These are phyloP conservation scores for Candida saitoana DNA, from an alignment of 805 yeast species.

Conservation along the genomic window DNA sequence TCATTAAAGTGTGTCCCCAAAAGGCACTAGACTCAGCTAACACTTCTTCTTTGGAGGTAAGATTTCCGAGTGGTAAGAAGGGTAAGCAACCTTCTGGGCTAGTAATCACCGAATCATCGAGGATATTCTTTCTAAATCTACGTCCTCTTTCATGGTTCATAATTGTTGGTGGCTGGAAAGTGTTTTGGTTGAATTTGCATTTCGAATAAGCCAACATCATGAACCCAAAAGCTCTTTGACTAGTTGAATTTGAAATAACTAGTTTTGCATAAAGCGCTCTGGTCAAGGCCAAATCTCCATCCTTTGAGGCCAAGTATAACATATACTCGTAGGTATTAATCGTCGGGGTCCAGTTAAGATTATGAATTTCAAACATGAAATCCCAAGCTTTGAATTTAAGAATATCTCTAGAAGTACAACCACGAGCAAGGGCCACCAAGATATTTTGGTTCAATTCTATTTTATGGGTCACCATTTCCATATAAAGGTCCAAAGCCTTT, in stretches of 20 bases:
- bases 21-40: conserved; percentile 76
- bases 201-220: conserved; percentile 50
- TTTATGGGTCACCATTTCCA: conserved; percentile 51
- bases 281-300: conserved; percentile 71
- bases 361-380: conserved; percentile 61
- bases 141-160: conserved; percentile 44
- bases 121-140: conserved; percentile 42
- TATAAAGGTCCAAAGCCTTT: conserved; percentile 68
- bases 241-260: conserved; percentile 29
- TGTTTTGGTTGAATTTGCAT: conserved; percentile 11
- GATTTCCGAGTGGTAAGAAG: conserved; percentile 55
- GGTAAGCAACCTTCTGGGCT: conserved; percentile 45
- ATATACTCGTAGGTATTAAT: conserved; percentile 57
- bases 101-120: conserved; percentile 24
- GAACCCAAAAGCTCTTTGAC: conserved; percentile 41
- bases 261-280: conserved; percentile 61
- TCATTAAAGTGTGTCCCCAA: conserved; percentile 52
- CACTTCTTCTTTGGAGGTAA: conserved; percentile 40
- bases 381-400: conserved; percentile 68
- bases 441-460: conserved; percentile 30
- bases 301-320: conserved; percentile 71
- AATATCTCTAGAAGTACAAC: conserved; percentile 54
- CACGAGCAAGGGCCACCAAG: conserved; percentile 58
- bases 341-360: conserved; percentile 39
- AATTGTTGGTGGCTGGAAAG: conserved; percentile 19